A percentile compares a stretch with the other conserved stretches of the same genome.
phyloP scores from a whole-genome alignment of 345 rosid species.

The Trapa bicornis region DNA sequence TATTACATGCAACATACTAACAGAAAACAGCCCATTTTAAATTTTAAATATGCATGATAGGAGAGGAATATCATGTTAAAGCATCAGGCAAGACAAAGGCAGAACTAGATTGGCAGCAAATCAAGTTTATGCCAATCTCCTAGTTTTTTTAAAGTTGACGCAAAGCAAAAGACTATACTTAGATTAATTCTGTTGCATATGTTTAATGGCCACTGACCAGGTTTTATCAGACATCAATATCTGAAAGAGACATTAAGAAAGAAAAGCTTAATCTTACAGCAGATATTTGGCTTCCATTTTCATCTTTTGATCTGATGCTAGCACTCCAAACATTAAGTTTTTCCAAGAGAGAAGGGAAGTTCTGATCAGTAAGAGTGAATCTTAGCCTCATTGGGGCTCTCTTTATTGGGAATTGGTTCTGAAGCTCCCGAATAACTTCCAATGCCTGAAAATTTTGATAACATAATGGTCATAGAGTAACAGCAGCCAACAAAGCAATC shows the following conservation, averaged over 20 bases:
- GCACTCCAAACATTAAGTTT: slow-evolving; percentile 56
- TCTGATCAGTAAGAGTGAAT: slow-evolving; percentile 37
- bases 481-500: background rate
- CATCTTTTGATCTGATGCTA: slow-evolving; percentile 59
- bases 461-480: background rate
- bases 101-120: background rate
- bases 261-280: slow-evolving; percentile 37
- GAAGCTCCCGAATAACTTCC: slow-evolving; percentile 87
- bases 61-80: background rate
- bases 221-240: background rate
- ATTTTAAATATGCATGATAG: background rate
- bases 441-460: slow-evolving; percentile 40
- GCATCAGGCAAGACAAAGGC: background rate
- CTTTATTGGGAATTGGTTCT: slow-evolving; percentile 84
- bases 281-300: slow-evolving; percentile 51
- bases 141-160: background rate
- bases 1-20: background rate
- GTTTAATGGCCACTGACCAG: background rate
- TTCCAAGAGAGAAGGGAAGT: slow-evolving; percentile 37
- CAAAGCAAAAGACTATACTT: background rate
- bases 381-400: slow-evolving; percentile 87
- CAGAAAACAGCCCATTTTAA: background rate
- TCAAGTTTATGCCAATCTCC: background rate
- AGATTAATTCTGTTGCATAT: background rate
- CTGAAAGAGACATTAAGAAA: background rate